Conservation (phyloP, 805 yeast genomes). For the Clavispora phyllophila region DNA sequence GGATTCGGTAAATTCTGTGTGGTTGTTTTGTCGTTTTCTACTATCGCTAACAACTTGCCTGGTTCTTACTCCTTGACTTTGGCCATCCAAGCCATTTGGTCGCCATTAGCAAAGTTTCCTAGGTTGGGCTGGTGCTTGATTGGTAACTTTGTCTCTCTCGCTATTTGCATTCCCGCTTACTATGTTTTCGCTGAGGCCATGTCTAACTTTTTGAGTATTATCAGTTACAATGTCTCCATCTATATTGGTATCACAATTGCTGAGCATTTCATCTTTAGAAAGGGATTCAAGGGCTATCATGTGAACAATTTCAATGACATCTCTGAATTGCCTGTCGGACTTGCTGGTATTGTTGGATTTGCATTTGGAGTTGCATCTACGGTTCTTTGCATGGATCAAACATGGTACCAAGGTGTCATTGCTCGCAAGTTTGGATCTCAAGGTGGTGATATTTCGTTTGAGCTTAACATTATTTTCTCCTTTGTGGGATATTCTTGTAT, state of each 20-base stretch:
- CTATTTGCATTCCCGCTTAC: constrained; percentile 31
- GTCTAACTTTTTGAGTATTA: constrained; percentile 28
- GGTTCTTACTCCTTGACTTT: constrained; percentile 29
- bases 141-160: constrained; percentile 29
- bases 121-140: constrained; percentile 31
- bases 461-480: constrained; percentile 24
- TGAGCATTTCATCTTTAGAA: constrained; percentile 26
- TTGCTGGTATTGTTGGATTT: constrained; percentile 27
- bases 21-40: constrained; percentile 27
- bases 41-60: constrained; percentile 30
- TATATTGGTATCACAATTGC: constrained; percentile 27
- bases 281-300: constrained; percentile 23
- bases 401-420: constrained; percentile 31
- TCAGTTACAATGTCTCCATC: constrained; percentile 29
- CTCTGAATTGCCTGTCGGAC: constrained; percentile 25
- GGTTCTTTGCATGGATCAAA: constrained; percentile 28
- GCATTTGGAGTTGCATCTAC: constrained; percentile 28
- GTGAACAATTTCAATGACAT: constrained; percentile 21
- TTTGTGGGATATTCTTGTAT: constrained; percentile 23
- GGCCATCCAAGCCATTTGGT: constrained; percentile 28
- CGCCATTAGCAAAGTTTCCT: constrained; percentile 25
- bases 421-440: constrained; percentile 18
- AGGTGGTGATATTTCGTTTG: constrained; percentile 30
- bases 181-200: constrained; percentile 26
- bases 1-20: constrained; percentile 29